A percentile compares a stretch with the other conserved stretches of the same genome.
Conservation (phyloP, 2,329 filamentous ascomycete genomes). For the Thielaviopsis musarum region DNA sequence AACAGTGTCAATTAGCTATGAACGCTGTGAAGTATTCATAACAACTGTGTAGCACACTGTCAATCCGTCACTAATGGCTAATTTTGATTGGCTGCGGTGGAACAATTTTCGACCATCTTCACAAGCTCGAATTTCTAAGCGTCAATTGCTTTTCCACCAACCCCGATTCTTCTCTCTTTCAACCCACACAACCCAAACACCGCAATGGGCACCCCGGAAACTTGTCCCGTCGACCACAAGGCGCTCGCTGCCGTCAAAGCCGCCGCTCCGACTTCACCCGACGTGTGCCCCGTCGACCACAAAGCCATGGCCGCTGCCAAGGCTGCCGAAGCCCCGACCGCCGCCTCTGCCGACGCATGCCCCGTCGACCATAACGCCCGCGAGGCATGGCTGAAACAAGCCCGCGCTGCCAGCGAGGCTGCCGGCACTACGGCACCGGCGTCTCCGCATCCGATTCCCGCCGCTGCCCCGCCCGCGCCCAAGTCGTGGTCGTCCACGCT, state of each 20-base stretch:
- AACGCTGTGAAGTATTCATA: no score
- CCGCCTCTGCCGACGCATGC: slow-evolving; percentile 33
- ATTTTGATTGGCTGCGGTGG: not conserved
- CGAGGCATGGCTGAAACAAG: slow-evolving; percentile 68
- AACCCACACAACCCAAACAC: not conserved
- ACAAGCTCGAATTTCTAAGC: not conserved
- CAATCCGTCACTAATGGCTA: not conserved
- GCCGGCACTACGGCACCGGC: slow-evolving; percentile 24
- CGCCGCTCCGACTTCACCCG: slow-evolving; percentile 4
- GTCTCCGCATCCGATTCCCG: slow-evolving; percentile 9
- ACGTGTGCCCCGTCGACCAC: slow-evolving; percentile 5
- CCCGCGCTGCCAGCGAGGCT: slow-evolving; percentile 24
- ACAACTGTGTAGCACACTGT: not conserved
- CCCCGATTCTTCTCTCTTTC: not conserved
- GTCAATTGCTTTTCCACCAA: not conserved
- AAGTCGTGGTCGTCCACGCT: slow-evolving; percentile 29
- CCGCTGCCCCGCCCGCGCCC: slow-evolving; percentile 16
- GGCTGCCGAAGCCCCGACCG: slow-evolving; percentile 8
- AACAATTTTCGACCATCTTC: not conserved
- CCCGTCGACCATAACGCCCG: slow-evolving; percentile 85
- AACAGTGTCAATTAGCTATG: not conserved
- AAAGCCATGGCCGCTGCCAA: slow-evolving; percentile 3
- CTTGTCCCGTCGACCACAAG: slow-evolving; percentile 13
- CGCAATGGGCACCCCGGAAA: slow-evolving; percentile 4
- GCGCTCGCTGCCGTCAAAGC: slow-evolving; percentile 7